Evolutionary conservation across 2,329 filamentous ascomycete genomes (phyloP), one percentile per base, ranked within the genome.

Genomic region (Nemania bipapillata): DNA sequence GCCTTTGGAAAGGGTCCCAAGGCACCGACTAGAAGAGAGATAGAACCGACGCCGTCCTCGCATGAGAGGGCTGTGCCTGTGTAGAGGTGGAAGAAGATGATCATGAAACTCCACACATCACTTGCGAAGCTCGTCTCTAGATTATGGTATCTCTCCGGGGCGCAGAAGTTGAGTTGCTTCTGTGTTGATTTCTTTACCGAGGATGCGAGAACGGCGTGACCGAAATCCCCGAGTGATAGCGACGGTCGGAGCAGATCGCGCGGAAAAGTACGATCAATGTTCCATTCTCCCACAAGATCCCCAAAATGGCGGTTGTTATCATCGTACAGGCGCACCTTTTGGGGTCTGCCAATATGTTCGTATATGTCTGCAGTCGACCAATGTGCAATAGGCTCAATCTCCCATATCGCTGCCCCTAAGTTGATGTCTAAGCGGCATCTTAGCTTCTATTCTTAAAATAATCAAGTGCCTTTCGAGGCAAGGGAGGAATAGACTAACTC

Each of bases 1-100:
- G 32, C 20, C 9, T 37, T 37, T 2, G 63, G 63, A 47, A 65
- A 65, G 1, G 52, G 55, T 6, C 55, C 55, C 5, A 65, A 26
- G 28, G 56, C 37, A 12, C 40, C 32, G 2, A 56, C 53, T 8
- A 52, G 24, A 24, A 47, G 26, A 49, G 35, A 49, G 17, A 54
- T 47, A 2, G 49, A 60, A 28, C 1, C 17, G 35, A 17, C 11
- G 8, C 55, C 35, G 20, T 32, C 22, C 35, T 55, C 35, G 45
- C 47, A 6, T 45, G 17, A 17, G 17, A 45, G 40, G 17, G 40
- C 17, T 5, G 4, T 6, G 40, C 40, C 40, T 5, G 17, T 20
- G 40, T 45, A 45, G 17, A 45, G 40, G 8, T 45, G 40, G n/a
- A 22, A 20, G 40, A 45, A 45, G 8, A 45, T 45, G 2, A 45